phyloP scores from a whole-genome alignment of 345 rosid species.

The Atalantia buxifolia region DNA sequence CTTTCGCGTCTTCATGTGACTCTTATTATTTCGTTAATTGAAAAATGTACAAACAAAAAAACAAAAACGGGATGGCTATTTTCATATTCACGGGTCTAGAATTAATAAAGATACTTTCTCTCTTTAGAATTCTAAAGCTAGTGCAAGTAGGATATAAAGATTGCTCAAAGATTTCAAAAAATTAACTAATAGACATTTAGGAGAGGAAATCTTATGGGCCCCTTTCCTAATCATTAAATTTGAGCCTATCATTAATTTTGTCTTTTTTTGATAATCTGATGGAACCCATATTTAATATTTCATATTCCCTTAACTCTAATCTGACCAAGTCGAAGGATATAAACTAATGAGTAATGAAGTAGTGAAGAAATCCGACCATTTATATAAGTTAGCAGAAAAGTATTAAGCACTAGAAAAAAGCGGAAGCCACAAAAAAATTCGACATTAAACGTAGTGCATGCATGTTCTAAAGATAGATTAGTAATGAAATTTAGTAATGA shows the following conservation, averaged over 20 bases:
- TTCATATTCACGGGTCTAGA: neutral
- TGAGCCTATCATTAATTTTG: neutral
- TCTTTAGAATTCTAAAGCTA: neutral
- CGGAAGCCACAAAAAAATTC: neutral
- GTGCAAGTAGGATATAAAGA: neutral
- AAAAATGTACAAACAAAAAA: neutral
- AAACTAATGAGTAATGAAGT: neutral
- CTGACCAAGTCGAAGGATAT: neutral
- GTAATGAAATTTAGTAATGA: no score
- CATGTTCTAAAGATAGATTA: no score
- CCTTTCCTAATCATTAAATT: neutral
- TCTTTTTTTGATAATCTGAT: neutral
- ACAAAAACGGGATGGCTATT: neutral
- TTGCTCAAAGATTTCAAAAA: neutral
- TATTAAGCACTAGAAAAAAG: neutral
- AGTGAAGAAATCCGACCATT: neutral
- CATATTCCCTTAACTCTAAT: neutral
- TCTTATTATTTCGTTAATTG: neutral
- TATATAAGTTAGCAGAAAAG: neutral
- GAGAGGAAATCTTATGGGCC: neutral
- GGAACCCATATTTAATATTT: neutral
- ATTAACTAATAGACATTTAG: neutral
- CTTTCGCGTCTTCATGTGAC: slow-evolving; percentile 52
- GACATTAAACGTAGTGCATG: no score
- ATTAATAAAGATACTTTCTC: neutral